A percentile compares a stretch with the other conserved stretches of the same genome.
phyloP scores from a whole-genome alignment of 345 rosid species.

The Schrenkiella parvula region DNA sequence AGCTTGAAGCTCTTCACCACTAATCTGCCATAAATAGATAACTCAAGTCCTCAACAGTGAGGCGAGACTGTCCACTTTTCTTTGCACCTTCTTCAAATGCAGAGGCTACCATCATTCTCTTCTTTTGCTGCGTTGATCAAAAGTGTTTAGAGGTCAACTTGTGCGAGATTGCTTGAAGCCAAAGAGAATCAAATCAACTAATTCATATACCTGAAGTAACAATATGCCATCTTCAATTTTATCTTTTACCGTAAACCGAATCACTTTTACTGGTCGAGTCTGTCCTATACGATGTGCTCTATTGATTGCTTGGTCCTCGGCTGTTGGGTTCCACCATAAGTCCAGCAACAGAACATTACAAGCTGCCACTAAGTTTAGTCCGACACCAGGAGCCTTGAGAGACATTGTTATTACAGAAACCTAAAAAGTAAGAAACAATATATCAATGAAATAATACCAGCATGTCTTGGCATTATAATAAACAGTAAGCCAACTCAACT shows the following conservation, averaged over 20 bases:
- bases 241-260: conserved; percentile 79
- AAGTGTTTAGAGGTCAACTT: background rate
- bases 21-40: conserved; percentile 81
- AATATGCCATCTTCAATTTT: conserved; percentile 92
- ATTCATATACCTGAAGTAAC: conserved; percentile 65
- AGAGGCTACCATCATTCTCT: conserved; percentile 90
- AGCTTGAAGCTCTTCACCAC: conserved; percentile 1
- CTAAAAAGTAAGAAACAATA: conserved; percentile 31
- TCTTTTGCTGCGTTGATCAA: conserved; percentile 74
- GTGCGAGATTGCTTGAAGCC: background rate
- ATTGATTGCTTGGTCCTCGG: conserved; percentile 95
- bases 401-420: conserved; percentile 95
- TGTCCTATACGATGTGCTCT: conserved; percentile 99
- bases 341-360: conserved; percentile 84
- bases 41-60: conserved; percentile 77
- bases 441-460: background rate
- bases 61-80: conserved; percentile 67
- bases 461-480: background rate
- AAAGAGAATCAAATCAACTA: background rate
- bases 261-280: conserved; percentile 82
- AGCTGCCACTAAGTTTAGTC: conserved; percentile 96
- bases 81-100: conserved; percentile 93
- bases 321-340: conserved; percentile 99
- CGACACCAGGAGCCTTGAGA: conserved; percentile 95
- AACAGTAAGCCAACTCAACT: background rate